Conservation (phyloP, 2,329 filamentous ascomycete genomes). For the Aspergillus sp. region DNA sequence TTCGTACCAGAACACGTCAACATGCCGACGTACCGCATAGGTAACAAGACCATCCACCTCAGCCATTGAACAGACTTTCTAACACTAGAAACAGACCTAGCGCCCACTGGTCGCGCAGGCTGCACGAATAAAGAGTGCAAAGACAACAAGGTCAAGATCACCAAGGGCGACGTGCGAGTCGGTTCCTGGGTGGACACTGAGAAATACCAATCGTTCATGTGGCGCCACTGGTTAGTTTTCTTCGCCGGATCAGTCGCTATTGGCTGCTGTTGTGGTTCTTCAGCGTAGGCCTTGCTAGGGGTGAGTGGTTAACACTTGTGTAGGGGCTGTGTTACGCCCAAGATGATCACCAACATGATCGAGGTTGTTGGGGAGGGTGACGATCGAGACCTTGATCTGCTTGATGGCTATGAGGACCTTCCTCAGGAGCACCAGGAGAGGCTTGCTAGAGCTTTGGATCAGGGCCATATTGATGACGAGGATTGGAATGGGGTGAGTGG, state of each 20-base stretch:
- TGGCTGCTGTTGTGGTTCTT: constrained; percentile 1
- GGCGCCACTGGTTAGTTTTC: constrained; percentile 79
- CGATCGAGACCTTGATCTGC: constrained; percentile 63
- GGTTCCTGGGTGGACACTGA: constrained; percentile 71
- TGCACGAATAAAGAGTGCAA: constrained; percentile 79
- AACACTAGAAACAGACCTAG: constrained; percentile 61
- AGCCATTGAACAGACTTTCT: background rate
- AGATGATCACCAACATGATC: constrained; percentile 68
- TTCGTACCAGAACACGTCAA: background rate
- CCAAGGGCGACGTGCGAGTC: constrained; percentile 77
- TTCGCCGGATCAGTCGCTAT: background rate
- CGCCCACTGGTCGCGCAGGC: constrained; percentile 71
- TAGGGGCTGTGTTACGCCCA: constrained; percentile 84
- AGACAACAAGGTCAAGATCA: constrained; percentile 69
- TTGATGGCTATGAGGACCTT: constrained; percentile 84
- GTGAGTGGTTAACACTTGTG: background rate
- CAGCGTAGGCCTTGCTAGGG: background rate
- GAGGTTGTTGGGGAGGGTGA: constrained; percentile 47
- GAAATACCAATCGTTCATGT: constrained; percentile 68
- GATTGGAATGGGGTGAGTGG: constrained; percentile 84
- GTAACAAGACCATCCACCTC: background rate
- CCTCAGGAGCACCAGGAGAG: constrained; percentile 71
- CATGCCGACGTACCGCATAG: constrained; percentile 19
- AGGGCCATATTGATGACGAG: constrained; percentile 80
- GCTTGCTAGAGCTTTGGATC: constrained; percentile 69